Evolutionary conservation across 148 eudicot genomes (phyloP), one percentile per base, ranked within the genome.

Genomic region (Pouteria glomerata): DNA sequence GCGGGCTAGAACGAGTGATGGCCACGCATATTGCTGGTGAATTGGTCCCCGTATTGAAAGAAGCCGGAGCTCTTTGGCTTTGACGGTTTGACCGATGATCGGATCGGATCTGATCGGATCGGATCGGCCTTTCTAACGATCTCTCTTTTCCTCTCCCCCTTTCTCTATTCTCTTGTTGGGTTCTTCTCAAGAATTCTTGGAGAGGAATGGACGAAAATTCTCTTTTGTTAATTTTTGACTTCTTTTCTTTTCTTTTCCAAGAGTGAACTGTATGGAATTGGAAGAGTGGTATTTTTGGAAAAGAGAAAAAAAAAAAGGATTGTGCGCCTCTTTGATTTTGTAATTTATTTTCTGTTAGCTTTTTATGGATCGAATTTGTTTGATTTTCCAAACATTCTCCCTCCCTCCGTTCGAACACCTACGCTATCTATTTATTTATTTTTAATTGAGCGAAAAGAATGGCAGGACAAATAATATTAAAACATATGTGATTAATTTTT

Each of bases 51-150:
- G 77, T 88, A 19, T 80, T 92, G 70, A 87, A 80, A 73, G 70
- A 87, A 31, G 97, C 89, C 63, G 79, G 92, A 13, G 96, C 96
- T 42, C 72, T 92, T 37, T 92, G 97, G 97, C 92, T 92, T 58
- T 92, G 76, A 81, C 7, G 6, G 0, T 2, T 15, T 39, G 44
- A 39, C 10, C 44, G n/a, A 39, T 39, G 44, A 39, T 39, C 10
- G 10, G 10, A 4, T 10, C 5, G 5, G 44, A 39, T 39, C 44
- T 39, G 44, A 39, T 39, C 44, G 44, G 39, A 58, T 3, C 23
- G 8, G 6, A 3, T 21, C 23, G 26, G 4, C 8, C 3, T 3
- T 58, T 33, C 21, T 7, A 19, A 33, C 35, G 1, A 8, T 24
- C 8, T 2, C 29, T 53, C 58, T 2, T 1, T 30, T 19, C 10